Evolutionary conservation across 441 rosid species (phyloP).

Genomic region (Jatropha multifida): DNA sequence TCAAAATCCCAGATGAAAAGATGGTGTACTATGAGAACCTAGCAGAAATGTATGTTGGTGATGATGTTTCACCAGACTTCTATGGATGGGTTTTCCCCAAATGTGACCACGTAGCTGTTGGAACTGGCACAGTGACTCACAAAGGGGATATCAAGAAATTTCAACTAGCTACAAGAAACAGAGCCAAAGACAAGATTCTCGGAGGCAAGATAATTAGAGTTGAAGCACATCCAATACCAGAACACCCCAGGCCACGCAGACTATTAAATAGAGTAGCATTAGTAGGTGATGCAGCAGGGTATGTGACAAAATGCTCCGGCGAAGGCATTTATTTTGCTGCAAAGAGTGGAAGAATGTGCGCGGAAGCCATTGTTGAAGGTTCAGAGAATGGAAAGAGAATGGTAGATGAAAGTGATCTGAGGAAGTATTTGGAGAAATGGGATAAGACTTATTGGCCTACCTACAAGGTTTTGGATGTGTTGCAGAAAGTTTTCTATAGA

Average conservation of each 20-base stretch:
- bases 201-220: constrained; percentile 87
- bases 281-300: constrained; percentile 91
- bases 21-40: constrained; percentile 85
- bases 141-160: constrained; percentile 92
- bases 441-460: constrained; percentile 94
- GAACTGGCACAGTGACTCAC: constrained; percentile 91
- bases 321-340: constrained; percentile 96
- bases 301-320: constrained; percentile 85
- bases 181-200: constrained; percentile 83
- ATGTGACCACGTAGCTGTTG: constrained; percentile 92
- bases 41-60: constrained; percentile 94
- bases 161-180: constrained; percentile 79
- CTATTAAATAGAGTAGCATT: constrained; percentile 64
- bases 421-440: constrained; percentile 95
- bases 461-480: constrained; percentile 79
- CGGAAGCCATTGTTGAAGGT: constrained; percentile 85
- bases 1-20: constrained; percentile 76
- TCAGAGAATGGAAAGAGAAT: constrained; percentile 81
- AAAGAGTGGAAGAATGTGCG: constrained; percentile 93
- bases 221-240: constrained; percentile 90
- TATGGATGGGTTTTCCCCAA: constrained; percentile 98
- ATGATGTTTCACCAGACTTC: constrained; percentile 91
- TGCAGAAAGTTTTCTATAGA: constrained; percentile 88
- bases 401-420: constrained; percentile 88
- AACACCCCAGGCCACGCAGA: constrained; percentile 83